Evolutionary conservation across 1,284 basidiomycete genomes (phyloP), one percentile per base, ranked within the genome.

Genomic region (Austroboletus rostrupii): DNA sequence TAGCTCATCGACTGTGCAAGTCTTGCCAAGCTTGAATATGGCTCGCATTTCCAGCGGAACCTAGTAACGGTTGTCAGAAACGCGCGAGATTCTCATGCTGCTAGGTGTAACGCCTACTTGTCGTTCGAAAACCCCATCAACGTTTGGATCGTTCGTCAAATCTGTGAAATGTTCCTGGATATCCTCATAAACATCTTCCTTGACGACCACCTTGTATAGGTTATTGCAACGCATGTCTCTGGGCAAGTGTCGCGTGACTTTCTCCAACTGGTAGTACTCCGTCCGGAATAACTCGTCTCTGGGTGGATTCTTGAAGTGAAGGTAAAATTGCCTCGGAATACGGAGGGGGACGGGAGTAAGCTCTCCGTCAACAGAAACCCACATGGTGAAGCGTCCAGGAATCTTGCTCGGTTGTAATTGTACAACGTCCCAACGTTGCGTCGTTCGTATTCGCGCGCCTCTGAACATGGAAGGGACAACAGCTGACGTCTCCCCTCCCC

Each of bases 101-200:
- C 8, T 31, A 13, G 3, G 28, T 26, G 19, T 14, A 45, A 20
- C 20, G 51, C 70, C 50, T 56, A 90, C 90, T 77, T 98, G 92
- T 35, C 89, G 78, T 71, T 99, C 97, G 63, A 89, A 99, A 2
- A 97, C 90, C 2, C 93, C 94, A 58, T 98, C 94, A 9, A 98
- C 92, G 63, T 92, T 94, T 0, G 95, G 91, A 61, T 96, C 91
- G 66, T 97, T 97, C 55, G 86, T 90, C 47, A 99, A 77, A 61
- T 92, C 86, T 31, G 92, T 87, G 64, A 98, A 98, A 65, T 97
- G 90, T 49, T 90, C 85, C 59, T 93, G 88, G 26, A 89, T 90
- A 39, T 91, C 84, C 31, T 89, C 76, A 67, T 87, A 99, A 14
- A 86, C 70, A 5, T 88, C 85, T 67, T 99, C 97, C 35, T 86